Base-by-base conservation (phyloP, 805 yeast genomes). In the Candida verbasci region DNA sequence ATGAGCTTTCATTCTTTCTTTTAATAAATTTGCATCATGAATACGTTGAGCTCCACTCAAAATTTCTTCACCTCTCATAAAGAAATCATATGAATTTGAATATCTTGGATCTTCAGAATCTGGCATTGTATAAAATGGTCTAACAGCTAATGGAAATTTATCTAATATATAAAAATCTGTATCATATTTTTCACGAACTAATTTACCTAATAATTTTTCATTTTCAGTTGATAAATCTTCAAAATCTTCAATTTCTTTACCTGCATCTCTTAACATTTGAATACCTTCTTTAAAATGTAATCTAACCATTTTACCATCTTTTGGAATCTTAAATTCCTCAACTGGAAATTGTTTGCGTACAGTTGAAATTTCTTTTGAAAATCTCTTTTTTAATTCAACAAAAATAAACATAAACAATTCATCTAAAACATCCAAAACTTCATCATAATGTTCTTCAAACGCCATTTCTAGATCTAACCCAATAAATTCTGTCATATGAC, bases 41-140 rank as follows among this genome's bases (percentile, higher is more conserved):
- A 93, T 78, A 78, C 99, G 96, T 72, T 93, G 99, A 40, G 98
- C 99, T 55, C 99, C 99, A n/a, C 96, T 87, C 50, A 93, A 70
- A 53, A 93, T 93, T 70, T 93, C 99, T 71, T 93, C 98, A 60
- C 99, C 99, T 72, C 98, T 84, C 98, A 93, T 93, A 77, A 93
- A 93, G 82, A 93, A 93, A 70, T 93, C 98, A 60, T 91, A 93
- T 15, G 97, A 91, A 78, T 93, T 93, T 46, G 97, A 89, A 70
- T 89, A 89, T 51, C 82, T 75, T 46, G 95, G 79, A 68, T 93
- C 89, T 55, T 79, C 82, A 14, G 97, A 75, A 61, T 88, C 96
- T 44, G 98, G 97, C 98, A 93, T 93, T 33, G 99, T 93, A 77
- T 93, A 93, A 78, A 93, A 93, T 40, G 99, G 99, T 74, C 99